Evolutionary conservation across 2,329 filamentous ascomycete species (phyloP).

Genomic region (Ophiostoma angusticollis): DNA sequence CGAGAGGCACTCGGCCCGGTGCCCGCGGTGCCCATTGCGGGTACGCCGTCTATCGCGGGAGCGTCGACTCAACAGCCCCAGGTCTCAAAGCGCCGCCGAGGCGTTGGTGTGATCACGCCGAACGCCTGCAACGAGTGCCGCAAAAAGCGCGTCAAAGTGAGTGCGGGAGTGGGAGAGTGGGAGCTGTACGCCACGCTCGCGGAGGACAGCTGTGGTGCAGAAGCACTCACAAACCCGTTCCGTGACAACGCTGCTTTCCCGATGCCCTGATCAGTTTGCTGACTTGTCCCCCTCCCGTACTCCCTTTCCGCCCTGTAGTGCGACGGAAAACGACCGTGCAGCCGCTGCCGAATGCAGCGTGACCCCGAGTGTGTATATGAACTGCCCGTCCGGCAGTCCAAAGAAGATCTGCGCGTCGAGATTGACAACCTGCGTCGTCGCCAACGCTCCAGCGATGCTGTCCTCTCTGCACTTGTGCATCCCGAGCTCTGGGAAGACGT

Average conservation of each 20-base stretch:
- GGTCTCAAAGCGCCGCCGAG: slow-evolving; percentile 35
- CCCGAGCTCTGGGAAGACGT: slow-evolving; percentile 42
- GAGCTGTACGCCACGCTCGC: no score
- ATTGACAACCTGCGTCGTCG: slow-evolving; percentile 43
- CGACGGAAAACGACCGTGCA: slow-evolving; percentile 44
- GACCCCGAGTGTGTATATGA: slow-evolving; percentile 48
- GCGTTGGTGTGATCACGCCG: slow-evolving; percentile 43
- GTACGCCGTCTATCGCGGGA: neutral
- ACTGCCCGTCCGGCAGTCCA: slow-evolving; percentile 49
- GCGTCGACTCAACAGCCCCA: neutral
- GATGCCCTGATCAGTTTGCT: no score
- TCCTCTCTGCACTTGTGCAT: slow-evolving; percentile 40
- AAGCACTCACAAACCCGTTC: no score
- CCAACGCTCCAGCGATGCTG: slow-evolving; percentile 40
- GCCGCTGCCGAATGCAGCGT: slow-evolving; percentile 41
- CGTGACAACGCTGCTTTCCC: no score
- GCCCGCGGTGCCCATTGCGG: neutral
- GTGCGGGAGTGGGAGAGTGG: no score
- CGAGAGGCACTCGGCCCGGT: slow-evolving; percentile 2
- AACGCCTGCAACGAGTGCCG: slow-evolving; percentile 50
- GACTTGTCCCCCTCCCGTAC: neutral
- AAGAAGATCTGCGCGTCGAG: slow-evolving; percentile 46
- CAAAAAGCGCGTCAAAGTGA: slow-evolving; percentile 49
- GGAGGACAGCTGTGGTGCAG: no score
- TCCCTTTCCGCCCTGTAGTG: slow-evolving; percentile 29